Conservation (phyloP, 176 grass and related monocot genomes). For the Ananas comosus region DNA sequence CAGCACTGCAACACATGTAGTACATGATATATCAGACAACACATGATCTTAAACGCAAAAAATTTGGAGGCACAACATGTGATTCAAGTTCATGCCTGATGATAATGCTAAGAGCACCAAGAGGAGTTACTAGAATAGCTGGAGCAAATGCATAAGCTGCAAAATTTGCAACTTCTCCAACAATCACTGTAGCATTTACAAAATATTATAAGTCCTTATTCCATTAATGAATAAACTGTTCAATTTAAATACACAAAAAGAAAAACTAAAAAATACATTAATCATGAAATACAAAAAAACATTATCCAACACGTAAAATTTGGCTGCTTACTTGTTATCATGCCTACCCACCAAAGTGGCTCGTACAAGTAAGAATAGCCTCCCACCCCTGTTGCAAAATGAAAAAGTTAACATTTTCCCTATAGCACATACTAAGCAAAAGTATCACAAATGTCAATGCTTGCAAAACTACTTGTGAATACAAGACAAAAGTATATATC, state of each 20-base stretch:
- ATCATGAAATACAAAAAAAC: not conserved
- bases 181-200: conserved; percentile 64
- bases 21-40: conserved; percentile 13
- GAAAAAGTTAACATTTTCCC: conserved; percentile 1
- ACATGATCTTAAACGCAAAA: not conserved
- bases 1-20: conserved; percentile 49
- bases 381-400: conserved; percentile 58
- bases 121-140: conserved; percentile 92
- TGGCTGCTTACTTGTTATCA: conserved; percentile 75
- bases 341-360: conserved; percentile 94
- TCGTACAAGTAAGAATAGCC: conserved; percentile 96
- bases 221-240: not conserved
- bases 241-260: not conserved
- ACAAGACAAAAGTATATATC: too few relatives aligned
- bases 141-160: conserved; percentile 98
- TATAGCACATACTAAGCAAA: too few relatives aligned
- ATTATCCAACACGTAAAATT: not conserved
- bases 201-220: not conserved
- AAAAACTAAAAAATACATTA: not conserved
- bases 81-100: conserved; percentile 43
- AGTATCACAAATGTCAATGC: too few relatives aligned
- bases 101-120: conserved; percentile 95
- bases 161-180: conserved; percentile 95
- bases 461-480: too few relatives aligned
- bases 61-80: not conserved